These are phyloP conservation scores for Heliamphora pulchella DNA, from an alignment of 179 eudicot species.

Conservation along the genomic window DNA sequence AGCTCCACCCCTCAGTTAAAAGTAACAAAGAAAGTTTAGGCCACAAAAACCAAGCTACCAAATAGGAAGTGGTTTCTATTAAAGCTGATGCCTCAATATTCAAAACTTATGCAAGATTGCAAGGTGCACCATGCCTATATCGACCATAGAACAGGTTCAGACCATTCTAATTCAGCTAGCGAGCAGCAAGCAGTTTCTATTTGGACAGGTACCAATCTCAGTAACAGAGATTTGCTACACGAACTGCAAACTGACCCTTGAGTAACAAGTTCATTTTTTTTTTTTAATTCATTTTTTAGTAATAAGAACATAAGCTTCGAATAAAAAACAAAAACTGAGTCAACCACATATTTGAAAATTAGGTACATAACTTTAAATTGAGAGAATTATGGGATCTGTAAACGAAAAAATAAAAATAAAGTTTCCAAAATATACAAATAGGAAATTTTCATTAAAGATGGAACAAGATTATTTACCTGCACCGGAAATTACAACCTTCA, in stretches of 20 bases:
- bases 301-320: not conserved
- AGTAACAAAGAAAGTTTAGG: not conserved
- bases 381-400: not conserved
- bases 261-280: not conserved
- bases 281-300: not conserved
- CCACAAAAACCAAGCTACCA: not conserved
- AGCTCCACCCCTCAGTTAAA: not conserved
- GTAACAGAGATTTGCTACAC: not conserved
- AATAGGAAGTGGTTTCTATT: not conserved
- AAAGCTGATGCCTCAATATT: not conserved
- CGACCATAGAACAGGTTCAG: not conserved
- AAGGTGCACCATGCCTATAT: no score
- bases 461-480: slow-evolving; percentile 50
- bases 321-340: not conserved
- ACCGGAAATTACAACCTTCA: slow-evolving; percentile 82
- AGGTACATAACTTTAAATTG: not conserved
- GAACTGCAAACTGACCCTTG: not conserved
- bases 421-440: not conserved
- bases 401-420: not conserved
- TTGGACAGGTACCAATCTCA: not conserved
- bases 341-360: not conserved
- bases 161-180: slow-evolving; percentile 2
- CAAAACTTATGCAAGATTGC: not conserved
- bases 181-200: not conserved
- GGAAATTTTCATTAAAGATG: not conserved